Evolutionary conservation across 169 alveolate genomes (phyloP), one percentile per base, ranked within the genome.

Genomic region (Blepharisma undulans): DNA sequence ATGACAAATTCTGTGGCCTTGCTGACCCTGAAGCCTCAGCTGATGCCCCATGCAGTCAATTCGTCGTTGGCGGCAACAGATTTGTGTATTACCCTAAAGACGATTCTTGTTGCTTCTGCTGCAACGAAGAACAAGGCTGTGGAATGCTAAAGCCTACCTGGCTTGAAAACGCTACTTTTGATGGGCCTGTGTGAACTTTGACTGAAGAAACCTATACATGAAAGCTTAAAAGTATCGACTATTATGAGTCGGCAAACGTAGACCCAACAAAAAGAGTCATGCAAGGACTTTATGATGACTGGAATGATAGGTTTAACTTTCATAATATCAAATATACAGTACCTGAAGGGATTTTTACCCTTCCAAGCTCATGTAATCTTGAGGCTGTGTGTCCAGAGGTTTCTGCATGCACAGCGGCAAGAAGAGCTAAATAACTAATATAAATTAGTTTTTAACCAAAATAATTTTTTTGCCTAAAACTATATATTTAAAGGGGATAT

Each of bases 261-360:
- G 77, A 79, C 59, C 92, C 94, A 25, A 22, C 66, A 14, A 71
- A 87, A 5, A 93, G 95, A 90, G 86, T 61, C 0, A 90, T 89
- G 91, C 21, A 90, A 21, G 61, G 91, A 12, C 90, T 93, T 34
- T 89, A 90, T n/a, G 61, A 93, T 61, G 61, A 48, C 33, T 92
- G 92, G 19, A 91, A 84, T 88, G 36, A 84, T 34, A 79, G 76
- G 71, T 21, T 30, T 19, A 32, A 59, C 32, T 86, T 71, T 77
- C 21, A n/a, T 71, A 33, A 27, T 25, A 21, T 27, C 25, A 30
- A 21, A 12, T 25, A 25, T 27, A 33, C 7, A 25, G 25, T 79
- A 8, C 72, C 72, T 33, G 36, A 60, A 34, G 76, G 59, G 10
- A 90, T 21, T 27, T 84, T 21, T 59, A 34, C 30, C 61, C 77